phyloP scores from a whole-genome alignment of 768 basidiomycete genomes.

The Daedaleopsis nitida region DNA sequence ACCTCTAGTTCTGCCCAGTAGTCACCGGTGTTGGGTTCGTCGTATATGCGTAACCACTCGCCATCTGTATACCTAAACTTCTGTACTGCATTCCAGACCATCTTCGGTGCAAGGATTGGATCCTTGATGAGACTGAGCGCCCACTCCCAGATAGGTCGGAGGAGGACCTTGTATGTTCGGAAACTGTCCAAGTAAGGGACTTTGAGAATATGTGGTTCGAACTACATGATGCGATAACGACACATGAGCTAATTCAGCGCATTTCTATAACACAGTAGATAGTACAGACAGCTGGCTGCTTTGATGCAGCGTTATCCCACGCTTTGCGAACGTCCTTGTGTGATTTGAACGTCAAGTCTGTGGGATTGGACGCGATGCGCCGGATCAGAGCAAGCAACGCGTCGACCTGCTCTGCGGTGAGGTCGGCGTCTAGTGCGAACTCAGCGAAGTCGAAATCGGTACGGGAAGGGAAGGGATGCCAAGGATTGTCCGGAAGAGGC shows the following conservation, averaged over 20 bases:
- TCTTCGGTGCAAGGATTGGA: constrained; percentile 23
- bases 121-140: constrained; percentile 31
- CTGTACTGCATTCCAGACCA: constrained; percentile 36
- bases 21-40: constrained; percentile 43
- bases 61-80: constrained; percentile 32
- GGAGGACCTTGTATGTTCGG: constrained; percentile 24
- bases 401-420: constrained; percentile 24
- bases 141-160: constrained; percentile 32
- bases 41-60: constrained; percentile 30
- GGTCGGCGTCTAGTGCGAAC: constrained; percentile 24
- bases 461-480: constrained; percentile 32
- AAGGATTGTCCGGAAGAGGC: constrained; percentile 21
- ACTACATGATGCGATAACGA: background rate
- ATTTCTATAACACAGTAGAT: constrained; percentile 3
- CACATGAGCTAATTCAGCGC: background rate
- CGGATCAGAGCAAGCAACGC: constrained; percentile 25
- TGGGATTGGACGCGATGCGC: background rate
- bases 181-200: constrained; percentile 15
- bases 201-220: background rate
- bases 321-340: constrained; percentile 20
- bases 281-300: constrained; percentile 15
- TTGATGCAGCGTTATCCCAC: constrained; percentile 19
- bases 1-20: constrained; percentile 42
- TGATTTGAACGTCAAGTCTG: constrained; percentile 23
- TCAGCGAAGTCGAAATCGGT: constrained; percentile 35